A percentile compares a stretch with the other conserved stretches of the same genome.
These are phyloP conservation scores for Podospora australis DNA, from an alignment of 495 filamentous ascomycete genomes.

Conservation along the genomic window DNA sequence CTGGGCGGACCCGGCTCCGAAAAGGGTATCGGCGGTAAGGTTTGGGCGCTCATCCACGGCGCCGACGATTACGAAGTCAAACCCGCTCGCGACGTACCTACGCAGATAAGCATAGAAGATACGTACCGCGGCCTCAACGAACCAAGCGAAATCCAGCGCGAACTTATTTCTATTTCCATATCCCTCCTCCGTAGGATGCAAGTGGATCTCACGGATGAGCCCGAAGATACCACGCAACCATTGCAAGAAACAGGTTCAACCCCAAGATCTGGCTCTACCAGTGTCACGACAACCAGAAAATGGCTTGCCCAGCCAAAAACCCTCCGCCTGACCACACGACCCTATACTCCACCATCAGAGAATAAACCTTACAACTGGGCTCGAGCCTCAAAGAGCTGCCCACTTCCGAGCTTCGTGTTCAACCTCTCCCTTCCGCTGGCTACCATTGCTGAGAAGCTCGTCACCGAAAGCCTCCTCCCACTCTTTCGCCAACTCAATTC, in stretches of 20 bases:
- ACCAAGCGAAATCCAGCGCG: conserved; percentile 49
- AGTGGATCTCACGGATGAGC: conserved; percentile 56
- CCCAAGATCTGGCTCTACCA: not conserved
- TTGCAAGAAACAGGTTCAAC: not conserved
- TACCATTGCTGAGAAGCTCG: conserved; percentile 58
- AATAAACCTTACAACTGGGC: conserved; percentile 33
- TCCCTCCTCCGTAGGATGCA: conserved; percentile 78
- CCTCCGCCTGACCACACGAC: conserved; percentile 69
- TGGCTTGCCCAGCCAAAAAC: conserved; percentile 49
- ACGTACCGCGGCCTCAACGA: conserved; percentile 64
- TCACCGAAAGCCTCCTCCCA: conserved; percentile 56
- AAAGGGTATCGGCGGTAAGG: conserved; percentile 57
- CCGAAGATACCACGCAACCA: not conserved
- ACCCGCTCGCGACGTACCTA: conserved; percentile 64
- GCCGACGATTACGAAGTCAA: conserved; percentile 61
- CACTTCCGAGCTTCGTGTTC: conserved; percentile 65
- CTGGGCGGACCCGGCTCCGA: conserved; percentile 62
- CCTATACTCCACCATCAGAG: conserved; percentile 38
- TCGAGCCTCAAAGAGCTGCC: conserved; percentile 62
- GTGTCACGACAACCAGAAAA: conserved; percentile 11
- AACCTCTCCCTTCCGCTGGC: conserved; percentile 51
- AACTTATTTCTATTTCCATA: conserved; percentile 54
- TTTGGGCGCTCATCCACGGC: conserved; percentile 58
- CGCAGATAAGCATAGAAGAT: conserved; percentile 92
- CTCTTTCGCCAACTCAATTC: conserved; percentile 45